phyloP scores from a whole-genome alignment of 495 filamentous ascomycete species.

The Copromyces sp. region DNA sequence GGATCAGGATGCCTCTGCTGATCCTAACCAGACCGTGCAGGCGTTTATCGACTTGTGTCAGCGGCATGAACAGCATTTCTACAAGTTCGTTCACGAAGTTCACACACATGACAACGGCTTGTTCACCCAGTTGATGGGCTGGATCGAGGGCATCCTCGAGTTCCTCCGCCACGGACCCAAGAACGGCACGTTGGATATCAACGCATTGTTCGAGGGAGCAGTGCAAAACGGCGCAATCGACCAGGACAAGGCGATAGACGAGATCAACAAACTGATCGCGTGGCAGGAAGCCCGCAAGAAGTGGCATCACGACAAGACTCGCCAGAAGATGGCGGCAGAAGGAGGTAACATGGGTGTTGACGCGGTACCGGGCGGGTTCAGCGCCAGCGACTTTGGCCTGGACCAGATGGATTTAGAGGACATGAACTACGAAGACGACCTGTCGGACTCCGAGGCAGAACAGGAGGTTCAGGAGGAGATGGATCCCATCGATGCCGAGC shows the following conservation, averaged over 20 bases:
- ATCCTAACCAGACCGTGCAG: constrained; percentile 98
- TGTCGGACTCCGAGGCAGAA: constrained; percentile 59
- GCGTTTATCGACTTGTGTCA: constrained; percentile 95
- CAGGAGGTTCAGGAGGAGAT: constrained; percentile 64
- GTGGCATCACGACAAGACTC: constrained; percentile 95
- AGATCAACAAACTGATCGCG: constrained; percentile 75
- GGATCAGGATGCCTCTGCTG: constrained; percentile 81
- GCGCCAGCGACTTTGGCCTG: constrained; percentile 75
- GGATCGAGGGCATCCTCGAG: constrained; percentile 93
- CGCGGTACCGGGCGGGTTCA: constrained; percentile 43
- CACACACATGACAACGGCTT: constrained; percentile 96
- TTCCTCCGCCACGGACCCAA: constrained; percentile 80
- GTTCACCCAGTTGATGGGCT: constrained; percentile 90
- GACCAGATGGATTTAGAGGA: constrained; percentile 80
- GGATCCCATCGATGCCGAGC: constrained; percentile 80
- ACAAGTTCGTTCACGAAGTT: constrained; percentile 97
- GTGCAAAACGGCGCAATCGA: constrained; percentile 56
- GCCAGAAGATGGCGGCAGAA: constrained; percentile 96
- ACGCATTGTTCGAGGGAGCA: constrained; percentile 76
- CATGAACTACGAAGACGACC: constrained; percentile 65
- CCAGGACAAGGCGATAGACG: constrained; percentile 57
- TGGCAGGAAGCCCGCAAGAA: constrained; percentile 94
- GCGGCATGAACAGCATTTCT: constrained; percentile 91
- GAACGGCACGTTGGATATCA: constrained; percentile 80
- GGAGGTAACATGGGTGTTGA: constrained; percentile 41